These are phyloP conservation scores for Geotrichum bryndzae DNA, from an alignment of 1,139 yeast species.

Conservation along the genomic window DNA sequence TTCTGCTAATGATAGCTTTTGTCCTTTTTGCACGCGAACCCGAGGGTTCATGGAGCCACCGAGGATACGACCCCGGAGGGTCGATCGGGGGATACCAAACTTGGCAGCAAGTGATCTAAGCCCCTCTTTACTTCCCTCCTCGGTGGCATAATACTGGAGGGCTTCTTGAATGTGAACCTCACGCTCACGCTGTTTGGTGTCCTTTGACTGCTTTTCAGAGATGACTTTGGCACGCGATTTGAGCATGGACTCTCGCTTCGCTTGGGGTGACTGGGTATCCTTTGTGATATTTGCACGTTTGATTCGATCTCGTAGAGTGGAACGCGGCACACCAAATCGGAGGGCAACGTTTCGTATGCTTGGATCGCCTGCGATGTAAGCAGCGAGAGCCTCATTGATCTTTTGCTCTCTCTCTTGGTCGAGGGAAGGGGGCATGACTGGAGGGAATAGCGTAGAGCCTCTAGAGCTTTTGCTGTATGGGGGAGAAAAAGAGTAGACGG, in stretches of 20 bases:
- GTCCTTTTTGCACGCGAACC: constrained; percentile 13
- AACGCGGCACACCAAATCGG: constrained; percentile 11
- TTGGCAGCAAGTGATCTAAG: constrained; percentile 13
- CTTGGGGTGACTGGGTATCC: constrained; percentile 11
- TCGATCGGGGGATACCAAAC: constrained; percentile 16
- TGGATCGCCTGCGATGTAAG: constrained; percentile 10
- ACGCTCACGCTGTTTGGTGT: constrained; percentile 12
- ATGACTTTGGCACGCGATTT: constrained; percentile 14
- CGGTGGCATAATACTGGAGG: constrained; percentile 10
- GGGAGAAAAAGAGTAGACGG: background rate
- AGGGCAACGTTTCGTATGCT: constrained; percentile 15
- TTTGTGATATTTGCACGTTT: constrained; percentile 16
- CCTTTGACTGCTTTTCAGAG: constrained; percentile 12
- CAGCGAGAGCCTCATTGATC: constrained; percentile 13
- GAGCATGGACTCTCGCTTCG: constrained; percentile 11
- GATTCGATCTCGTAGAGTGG: constrained; percentile 16
- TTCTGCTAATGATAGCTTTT: constrained; percentile 12
- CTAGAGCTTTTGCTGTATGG: background rate
- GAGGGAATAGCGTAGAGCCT: background rate
- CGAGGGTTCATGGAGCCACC: constrained; percentile 12
- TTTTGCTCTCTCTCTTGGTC: constrained; percentile 13
- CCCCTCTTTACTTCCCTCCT: constrained; percentile 11
- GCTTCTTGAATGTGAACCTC: constrained; percentile 15
- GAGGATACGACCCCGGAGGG: constrained; percentile 13
- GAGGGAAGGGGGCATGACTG: constrained; percentile 7